Base-by-base conservation (phyloP, 1,284 basidiomycete genomes). In the Cryptococcus wingfieldii region DNA sequence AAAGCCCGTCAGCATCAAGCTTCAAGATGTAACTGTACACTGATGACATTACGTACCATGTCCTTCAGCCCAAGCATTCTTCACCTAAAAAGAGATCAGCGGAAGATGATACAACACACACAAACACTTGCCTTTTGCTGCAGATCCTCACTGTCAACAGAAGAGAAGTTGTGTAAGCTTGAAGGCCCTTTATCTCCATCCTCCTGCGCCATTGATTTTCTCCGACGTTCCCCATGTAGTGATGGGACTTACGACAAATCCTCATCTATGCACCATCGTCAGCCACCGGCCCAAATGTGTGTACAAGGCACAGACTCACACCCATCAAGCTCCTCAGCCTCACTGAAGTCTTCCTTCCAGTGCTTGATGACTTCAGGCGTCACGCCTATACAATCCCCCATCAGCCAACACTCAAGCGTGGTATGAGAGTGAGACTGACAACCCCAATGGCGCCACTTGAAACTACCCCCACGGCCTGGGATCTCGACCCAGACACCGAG, bases 401-500 rank as follows among this genome's bases (percentile, higher is more conserved):
- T 34, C 28, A 49, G n/a, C 47, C 47, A n/a, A n/a, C 45, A 8
- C 8, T 42, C 41, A n/a, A n/a, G 19, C 14, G 19, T 42, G 16
- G 19, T 14, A 42, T 4, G 16, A 46, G 45, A 41, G 3, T 4
- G 5, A 34, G 14, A 66, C 73, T 65, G 50, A 75, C 73, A 75
- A 56, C 62, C 64, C 64, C 60, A 69, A 45, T 64, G 58, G 37
- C 65, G 58, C 61, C 61, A 83, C 83, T 75, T 73, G 89, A 88
- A 89, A 58, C 73, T 80, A 2, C 84, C 84, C 63, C 83, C 82
- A 60, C 78, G n/a, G 19, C 47, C 47, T 44, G 43, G 79, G 67
- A 91, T 80, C 60, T 91, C 89, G 53, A 90, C 84, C 53, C 89
- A 67, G n/a, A 83, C 81, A 28, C 89, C 91, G 38, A 90, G 71